Conservation (phyloP, 169 alveolate species). For the Babesia bovis region DNA sequence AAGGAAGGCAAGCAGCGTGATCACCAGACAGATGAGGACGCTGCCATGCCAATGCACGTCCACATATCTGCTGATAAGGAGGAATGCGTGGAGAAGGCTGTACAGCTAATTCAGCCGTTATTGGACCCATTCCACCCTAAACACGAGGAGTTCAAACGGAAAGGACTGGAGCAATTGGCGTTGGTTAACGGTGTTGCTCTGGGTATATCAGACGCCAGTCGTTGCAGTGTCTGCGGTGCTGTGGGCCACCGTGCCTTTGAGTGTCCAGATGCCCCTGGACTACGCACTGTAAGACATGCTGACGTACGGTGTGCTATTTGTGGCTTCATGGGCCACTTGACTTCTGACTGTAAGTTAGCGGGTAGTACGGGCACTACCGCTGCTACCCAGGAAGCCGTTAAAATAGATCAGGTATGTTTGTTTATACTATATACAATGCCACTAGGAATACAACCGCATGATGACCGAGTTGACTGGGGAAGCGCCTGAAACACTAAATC, state of each 20-base stretch:
- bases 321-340: conserved; percentile 90
- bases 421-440: neutral
- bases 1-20: conserved; percentile 89
- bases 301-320: conserved; percentile 82
- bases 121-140: conserved; percentile 85
- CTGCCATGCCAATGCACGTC: conserved; percentile 86
- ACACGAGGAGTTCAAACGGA: conserved; percentile 85
- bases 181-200: conserved; percentile 82
- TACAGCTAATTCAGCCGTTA: conserved; percentile 81
- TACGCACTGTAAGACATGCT: conserved; percentile 41
- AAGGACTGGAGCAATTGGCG: conserved; percentile 84
- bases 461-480: conserved; percentile 42
- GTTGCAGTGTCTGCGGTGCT: conserved; percentile 83
- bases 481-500: neutral
- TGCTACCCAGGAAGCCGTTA: conserved; percentile 40
- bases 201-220: conserved; percentile 69
- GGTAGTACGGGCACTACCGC: conserved; percentile 30
- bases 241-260: conserved; percentile 81
- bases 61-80: conserved; percentile 83
- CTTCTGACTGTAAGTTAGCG: conserved; percentile 87
- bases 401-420: conserved; percentile 21
- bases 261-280: conserved; percentile 76
- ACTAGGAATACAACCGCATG: conserved; percentile 58
- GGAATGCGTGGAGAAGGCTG: conserved; percentile 82
- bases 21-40: conserved; percentile 86